phyloP scores from a whole-genome alignment of 179 eudicot genomes.

The Silene noctiflora region DNA sequence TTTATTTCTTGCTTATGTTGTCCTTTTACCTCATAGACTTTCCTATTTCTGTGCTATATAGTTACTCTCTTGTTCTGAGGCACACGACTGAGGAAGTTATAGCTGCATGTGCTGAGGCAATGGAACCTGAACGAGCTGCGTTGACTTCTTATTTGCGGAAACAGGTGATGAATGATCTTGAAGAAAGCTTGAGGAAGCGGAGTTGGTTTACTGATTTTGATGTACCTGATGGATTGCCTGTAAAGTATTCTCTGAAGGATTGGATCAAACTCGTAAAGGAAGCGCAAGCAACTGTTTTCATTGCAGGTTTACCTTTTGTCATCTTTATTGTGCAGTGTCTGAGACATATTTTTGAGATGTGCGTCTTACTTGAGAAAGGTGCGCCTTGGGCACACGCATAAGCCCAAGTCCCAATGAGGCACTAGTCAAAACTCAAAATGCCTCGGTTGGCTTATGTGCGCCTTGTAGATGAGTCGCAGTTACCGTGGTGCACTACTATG shows the following conservation, averaged over 20 bases:
- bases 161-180: conserved; percentile 68
- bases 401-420: not conserved
- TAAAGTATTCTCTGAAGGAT: conserved; percentile 47
- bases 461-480: not conserved
- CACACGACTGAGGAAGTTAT: conserved; percentile 89
- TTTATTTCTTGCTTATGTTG: not conserved
- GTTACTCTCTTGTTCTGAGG: conserved; percentile 80
- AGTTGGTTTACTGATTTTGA: conserved; percentile 78
- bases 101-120: conserved; percentile 72
- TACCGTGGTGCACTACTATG: not conserved
- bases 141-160: conserved; percentile 58
- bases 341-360: not conserved
- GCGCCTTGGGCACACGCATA: not conserved
- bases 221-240: conserved; percentile 65
- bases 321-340: not conserved
- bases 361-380: not conserved
- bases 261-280: conserved; percentile 80
- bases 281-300: conserved; percentile 66
- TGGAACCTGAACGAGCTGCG: conserved; percentile 63
- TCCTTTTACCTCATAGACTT: not conserved
- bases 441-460: not conserved
- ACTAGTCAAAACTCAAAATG: not conserved
- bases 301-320: conserved; percentile 54
- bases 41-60: conserved; percentile 25
- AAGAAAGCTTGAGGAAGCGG: conserved; percentile 51